phyloP scores from a whole-genome alignment of 148 eudicot species.

The Camellia lanceoleosa region DNA sequence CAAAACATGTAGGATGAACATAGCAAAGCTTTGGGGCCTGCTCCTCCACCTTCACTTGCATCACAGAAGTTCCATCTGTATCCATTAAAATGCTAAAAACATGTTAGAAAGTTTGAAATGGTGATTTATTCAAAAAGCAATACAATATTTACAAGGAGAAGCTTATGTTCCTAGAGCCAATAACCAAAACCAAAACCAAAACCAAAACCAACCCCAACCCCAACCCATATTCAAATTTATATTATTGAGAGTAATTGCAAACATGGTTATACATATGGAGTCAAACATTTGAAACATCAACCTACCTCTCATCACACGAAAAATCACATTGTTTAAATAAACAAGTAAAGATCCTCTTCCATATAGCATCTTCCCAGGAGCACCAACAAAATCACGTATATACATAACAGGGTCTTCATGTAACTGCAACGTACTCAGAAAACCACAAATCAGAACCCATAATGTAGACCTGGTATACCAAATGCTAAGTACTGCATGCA shows the following conservation, averaged over 20 bases:
- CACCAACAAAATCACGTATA: slow-evolving; percentile 51
- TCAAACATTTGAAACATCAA: slow-evolving; percentile 14
- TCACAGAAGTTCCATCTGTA: slow-evolving; percentile 73
- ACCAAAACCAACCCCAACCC: not conserved
- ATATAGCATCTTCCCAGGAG: slow-evolving; percentile 69
- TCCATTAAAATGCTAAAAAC: slow-evolving; percentile 6
- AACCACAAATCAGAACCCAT: not conserved
- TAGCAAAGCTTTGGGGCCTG: slow-evolving; percentile 78
- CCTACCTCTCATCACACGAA: slow-evolving; percentile 71
- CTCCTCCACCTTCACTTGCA: slow-evolving; percentile 45
- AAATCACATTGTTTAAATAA: slow-evolving; percentile 60
- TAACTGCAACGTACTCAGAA: slow-evolving; percentile 37
- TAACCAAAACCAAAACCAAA: not conserved
- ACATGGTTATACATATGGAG: not conserved
- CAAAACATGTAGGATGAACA: slow-evolving; percentile 79
- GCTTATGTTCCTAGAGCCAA: not conserved
- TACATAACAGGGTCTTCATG: slow-evolving; percentile 62
- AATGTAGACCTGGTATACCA: not conserved
- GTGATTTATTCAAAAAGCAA: not conserved
- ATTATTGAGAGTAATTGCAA: not conserved
- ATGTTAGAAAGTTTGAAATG: not conserved
- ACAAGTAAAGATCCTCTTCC: slow-evolving; percentile 71
- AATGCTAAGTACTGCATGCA: not conserved
- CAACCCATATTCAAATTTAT: not conserved
- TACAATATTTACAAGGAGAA: not conserved